A percentile compares a stretch with the other conserved stretches of the same genome.
Conservation (phyloP, 441 rosid genomes). For the Cnidoscolus chayamansa region DNA sequence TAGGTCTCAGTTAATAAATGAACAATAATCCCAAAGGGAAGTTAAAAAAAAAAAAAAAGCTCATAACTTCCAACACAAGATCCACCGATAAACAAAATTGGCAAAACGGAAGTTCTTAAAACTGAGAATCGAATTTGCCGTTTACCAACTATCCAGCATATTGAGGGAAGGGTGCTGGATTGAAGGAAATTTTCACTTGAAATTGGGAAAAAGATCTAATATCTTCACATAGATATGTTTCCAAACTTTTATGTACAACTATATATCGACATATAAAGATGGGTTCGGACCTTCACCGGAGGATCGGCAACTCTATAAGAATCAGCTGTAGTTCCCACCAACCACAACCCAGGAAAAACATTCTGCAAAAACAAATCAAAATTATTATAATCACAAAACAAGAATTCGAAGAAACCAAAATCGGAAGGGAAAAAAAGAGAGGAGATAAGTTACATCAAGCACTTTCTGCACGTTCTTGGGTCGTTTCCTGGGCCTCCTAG, state of each 20-base stretch:
- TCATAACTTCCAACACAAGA: too few species aligned
- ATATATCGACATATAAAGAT: background rate
- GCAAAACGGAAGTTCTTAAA: too few species aligned
- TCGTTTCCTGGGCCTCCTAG: conserved; percentile 71
- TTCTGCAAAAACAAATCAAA: conserved; percentile 30
- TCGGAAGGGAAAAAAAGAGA: background rate
- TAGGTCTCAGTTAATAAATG: conserved; percentile 10
- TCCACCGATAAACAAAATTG: too few species aligned
- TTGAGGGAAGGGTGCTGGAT: too few species aligned
- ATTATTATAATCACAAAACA: background rate
- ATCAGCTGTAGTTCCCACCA: conserved; percentile 77
- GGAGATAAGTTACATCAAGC: conserved; percentile 53
- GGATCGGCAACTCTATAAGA: conserved; percentile 50
- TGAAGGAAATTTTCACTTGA: too few species aligned
- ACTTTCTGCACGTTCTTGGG: conserved; percentile 66
- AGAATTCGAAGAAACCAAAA: background rate
- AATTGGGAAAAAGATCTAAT: background rate
- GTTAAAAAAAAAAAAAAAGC: background rate
- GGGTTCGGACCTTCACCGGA: conserved; percentile 50
- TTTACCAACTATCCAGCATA: too few species aligned
- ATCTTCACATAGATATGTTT: background rate
- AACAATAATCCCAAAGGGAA: background rate
- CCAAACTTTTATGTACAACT: background rate
- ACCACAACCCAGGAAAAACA: conserved; percentile 72
- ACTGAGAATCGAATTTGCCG: too few species aligned